Evolutionary conservation across 2,329 filamentous ascomycete species (phyloP).

Genomic region (Chrysoporthe puriensis): DNA sequence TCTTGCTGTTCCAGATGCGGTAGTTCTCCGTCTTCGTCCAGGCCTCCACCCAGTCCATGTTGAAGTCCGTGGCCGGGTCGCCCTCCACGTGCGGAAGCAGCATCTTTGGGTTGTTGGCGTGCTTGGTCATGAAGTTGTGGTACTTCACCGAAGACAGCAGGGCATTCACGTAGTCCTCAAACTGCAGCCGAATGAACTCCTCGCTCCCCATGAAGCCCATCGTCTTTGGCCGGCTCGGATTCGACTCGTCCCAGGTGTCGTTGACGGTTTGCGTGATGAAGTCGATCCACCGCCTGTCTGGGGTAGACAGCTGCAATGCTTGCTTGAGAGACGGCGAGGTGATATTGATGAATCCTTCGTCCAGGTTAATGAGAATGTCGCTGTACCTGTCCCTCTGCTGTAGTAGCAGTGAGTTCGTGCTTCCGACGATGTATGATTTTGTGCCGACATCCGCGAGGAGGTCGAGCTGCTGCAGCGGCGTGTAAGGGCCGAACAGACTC

Average conservation of each 20-base stretch:
- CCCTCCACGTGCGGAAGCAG: constrained; percentile 72
- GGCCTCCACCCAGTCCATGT: constrained; percentile 79
- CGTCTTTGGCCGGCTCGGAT: constrained; percentile 88
- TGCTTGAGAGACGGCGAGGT: constrained; percentile 76
- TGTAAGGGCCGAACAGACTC: constrained; percentile 94
- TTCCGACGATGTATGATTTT: constrained; percentile 96
- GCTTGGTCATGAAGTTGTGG: constrained; percentile 66
- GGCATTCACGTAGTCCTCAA: constrained; percentile 93
- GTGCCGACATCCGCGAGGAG: constrained; percentile 90
- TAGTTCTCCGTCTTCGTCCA: constrained; percentile 93
- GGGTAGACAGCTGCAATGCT: constrained; percentile 77
- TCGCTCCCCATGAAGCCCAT: constrained; percentile 95
- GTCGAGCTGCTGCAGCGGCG: constrained; percentile 92
- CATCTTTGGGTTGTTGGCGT: constrained; percentile 61
- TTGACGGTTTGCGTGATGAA: constrained; percentile 90
- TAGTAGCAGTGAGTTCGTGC: constrained; percentile 90
- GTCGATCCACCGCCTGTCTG: constrained; percentile 96
- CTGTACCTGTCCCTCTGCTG: constrained; percentile 96
- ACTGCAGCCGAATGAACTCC: constrained; percentile 95
- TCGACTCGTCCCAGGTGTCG: constrained; percentile 93
- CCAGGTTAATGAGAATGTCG: constrained; percentile 94
- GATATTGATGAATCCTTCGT: constrained; percentile 84
- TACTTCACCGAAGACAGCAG: constrained; percentile 90
- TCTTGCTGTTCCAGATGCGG: constrained; percentile 79
- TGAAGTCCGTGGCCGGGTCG: constrained; percentile 84